phyloP scores from a whole-genome alignment of 2,329 filamentous ascomycete species.

The Venturiaceae sp. region DNA sequence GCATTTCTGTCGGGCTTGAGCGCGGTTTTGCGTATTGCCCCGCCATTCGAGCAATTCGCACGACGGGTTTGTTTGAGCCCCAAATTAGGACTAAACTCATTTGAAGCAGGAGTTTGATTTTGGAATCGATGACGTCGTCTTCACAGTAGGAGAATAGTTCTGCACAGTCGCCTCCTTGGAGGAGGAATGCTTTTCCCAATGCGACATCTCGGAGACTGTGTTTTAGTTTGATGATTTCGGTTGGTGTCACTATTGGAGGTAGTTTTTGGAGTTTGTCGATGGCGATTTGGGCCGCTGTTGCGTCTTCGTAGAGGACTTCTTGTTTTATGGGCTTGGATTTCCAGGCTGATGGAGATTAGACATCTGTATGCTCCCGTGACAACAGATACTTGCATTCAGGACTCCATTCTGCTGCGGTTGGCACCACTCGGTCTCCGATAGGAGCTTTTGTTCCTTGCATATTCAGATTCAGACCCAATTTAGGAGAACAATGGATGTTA shows the following conservation, averaged over 20 bases:
- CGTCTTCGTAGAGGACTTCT: conserved; percentile 58
- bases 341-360: conserved; percentile 47
- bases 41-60: conserved; percentile 91
- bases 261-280: conserved; percentile 56
- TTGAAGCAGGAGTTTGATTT: conserved; percentile 92
- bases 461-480: not conserved
- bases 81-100: conserved; percentile 96
- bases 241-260: conserved; percentile 69
- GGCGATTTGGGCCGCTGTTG: conserved; percentile 47
- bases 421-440: not conserved
- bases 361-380: not conserved
- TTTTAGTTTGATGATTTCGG: conserved; percentile 73
- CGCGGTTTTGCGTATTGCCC: conserved; percentile 96
- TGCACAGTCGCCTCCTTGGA: conserved; percentile 94
- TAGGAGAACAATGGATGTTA: not conserved
- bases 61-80: conserved; percentile 72
- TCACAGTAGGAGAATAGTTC: conserved; percentile 97
- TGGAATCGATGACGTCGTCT: conserved; percentile 80
- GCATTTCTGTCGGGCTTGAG: conserved; percentile 75
- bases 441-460: not conserved
- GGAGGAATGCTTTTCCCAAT: conserved; percentile 79
- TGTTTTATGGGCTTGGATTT: conserved; percentile 71
- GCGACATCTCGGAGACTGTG: conserved; percentile 76
- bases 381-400: not conserved
- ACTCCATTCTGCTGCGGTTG: not conserved